These are phyloP conservation scores for Yarrowia porcina DNA, from an alignment of 805 yeast genomes.

Conservation along the genomic window DNA sequence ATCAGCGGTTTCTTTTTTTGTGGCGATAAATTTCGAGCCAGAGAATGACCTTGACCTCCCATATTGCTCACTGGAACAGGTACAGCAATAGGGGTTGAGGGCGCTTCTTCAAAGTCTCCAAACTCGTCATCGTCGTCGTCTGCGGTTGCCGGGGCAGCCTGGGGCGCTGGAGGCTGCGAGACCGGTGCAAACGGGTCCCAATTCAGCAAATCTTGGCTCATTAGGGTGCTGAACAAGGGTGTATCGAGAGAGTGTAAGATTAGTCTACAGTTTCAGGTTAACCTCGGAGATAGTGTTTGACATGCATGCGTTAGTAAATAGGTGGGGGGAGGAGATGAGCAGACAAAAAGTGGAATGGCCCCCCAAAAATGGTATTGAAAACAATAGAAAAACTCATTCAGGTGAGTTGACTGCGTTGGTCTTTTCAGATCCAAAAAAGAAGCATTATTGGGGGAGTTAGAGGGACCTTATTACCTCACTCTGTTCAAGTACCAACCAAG, in stretches of 20 bases:
- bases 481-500: too few relatives aligned
- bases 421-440: too few relatives aligned
- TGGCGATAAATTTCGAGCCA: constrained; percentile 1
- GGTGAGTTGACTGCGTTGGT: too few relatives aligned
- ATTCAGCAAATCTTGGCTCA: constrained; percentile 12
- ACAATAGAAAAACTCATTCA: too few relatives aligned
- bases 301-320: background rate
- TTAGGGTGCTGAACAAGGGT: background rate
- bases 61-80: too few relatives aligned
- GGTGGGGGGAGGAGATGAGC: too few relatives aligned
- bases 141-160: background rate
- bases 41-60: background rate
- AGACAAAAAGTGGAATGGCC: too few relatives aligned
- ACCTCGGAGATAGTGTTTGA: background rate
- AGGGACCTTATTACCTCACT: too few relatives aligned
- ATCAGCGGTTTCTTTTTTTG: constrained; percentile 4
- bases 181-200: constrained; percentile 23
- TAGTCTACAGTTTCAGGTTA: background rate
- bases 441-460: too few relatives aligned
- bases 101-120: constrained; percentile 53
- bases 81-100: constrained; percentile 28
- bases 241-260: background rate
- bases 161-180: background rate
- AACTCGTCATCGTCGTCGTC: constrained; percentile 41
- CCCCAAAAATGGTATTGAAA: too few relatives aligned